A percentile compares a stretch with the other conserved stretches of the same genome.
Conservation (phyloP, 345 rosid species). For the Brassica rapa region DNA sequence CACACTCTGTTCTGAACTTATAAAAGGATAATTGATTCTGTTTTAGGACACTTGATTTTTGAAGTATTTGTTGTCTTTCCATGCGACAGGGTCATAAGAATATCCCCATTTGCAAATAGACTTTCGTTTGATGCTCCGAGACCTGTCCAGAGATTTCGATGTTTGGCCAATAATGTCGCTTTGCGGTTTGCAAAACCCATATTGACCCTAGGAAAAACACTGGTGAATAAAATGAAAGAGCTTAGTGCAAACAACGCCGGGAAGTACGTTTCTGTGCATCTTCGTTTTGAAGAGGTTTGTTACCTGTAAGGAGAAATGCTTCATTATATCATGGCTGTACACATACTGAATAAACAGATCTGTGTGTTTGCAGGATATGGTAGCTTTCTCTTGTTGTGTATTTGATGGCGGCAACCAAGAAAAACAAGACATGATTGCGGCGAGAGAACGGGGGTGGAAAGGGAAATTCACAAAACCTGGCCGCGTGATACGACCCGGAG, state of each 20-base stretch:
- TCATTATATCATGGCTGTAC: not conserved
- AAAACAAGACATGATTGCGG: slow-evolving; percentile 40
- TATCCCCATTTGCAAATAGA: slow-evolving; percentile 97
- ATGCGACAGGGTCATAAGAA: slow-evolving; percentile 78
- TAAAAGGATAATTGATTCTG: not conserved
- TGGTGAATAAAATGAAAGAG: slow-evolving; percentile 90
- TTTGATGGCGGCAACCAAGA: not conserved
- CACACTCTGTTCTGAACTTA: not conserved
- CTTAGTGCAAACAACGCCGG: slow-evolving; percentile 71
- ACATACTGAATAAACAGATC: slow-evolving; percentile 8
- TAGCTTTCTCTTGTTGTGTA: slow-evolving; percentile 79
- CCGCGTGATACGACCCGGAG: slow-evolving; percentile 91
- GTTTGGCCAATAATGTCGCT: slow-evolving; percentile 90
- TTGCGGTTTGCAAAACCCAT: slow-evolving; percentile 74
- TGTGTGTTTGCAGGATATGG: slow-evolving; percentile 77
- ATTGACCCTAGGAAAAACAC: slow-evolving; percentile 66
- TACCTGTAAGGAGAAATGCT: slow-evolving; percentile 13
- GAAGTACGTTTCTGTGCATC: slow-evolving; percentile 91
- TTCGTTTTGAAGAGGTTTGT: slow-evolving; percentile 97
- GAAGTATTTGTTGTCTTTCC: slow-evolving; percentile 13
- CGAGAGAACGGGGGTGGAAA: slow-evolving; percentile 95
- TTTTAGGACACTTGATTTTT: slow-evolving; percentile 3
- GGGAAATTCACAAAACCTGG: slow-evolving; percentile 97
- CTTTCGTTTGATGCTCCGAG: slow-evolving; percentile 93
- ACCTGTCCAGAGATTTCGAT: slow-evolving; percentile 80